Evolutionary conservation across 2,329 filamentous ascomycete genomes (phyloP), one percentile per base, ranked within the genome.

Genomic region (Paecilomyces variotii): DNA sequence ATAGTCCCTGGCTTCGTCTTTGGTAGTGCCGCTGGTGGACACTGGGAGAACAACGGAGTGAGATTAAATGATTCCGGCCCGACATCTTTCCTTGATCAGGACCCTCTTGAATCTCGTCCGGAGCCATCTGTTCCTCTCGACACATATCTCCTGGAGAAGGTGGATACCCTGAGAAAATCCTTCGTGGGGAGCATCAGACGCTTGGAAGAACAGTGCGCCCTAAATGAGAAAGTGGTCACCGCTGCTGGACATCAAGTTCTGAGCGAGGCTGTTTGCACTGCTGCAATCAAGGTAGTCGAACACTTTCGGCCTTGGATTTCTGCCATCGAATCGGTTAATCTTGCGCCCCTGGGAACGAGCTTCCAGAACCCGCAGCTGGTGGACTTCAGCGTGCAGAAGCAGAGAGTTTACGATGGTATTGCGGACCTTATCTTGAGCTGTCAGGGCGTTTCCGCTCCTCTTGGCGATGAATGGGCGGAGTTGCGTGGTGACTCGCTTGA

Each of bases 391-490:
- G 84, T 87, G 32, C 90, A 96, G 72, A 97, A 97, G 75, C 94
- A 99, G 73, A 89, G 88, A 65, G 80, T 96, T 19, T 97, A 97
- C 74, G 94, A 97, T 73, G 89, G 91, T 60, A 88, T 96, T 57
- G 92, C 91, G 7, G 94, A 97, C 71, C 82, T 99, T 28, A 78
- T 97, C 3, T 77, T 96, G 55, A 86, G 88, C 59, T 97, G 92
- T 68, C 94, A 99, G 74, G 86, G 89, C 26, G 88, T 97, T n/a
- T 90, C 91, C 4, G 90, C 90, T 7, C 94, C 94, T 4, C 76
- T 99, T 51, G 90, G 88, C 7, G 94, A 99, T 70, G 94, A 99
- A 75, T 99, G 94, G 94, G 86, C 92, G 3, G 91, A 96, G 71
- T 81, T 92, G n/a, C 86, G 91, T 51, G 91, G 91, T 1, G 91